Evolutionary conservation across 2,329 filamentous ascomycete species (phyloP), one percentile per base, ranked within the genome.

Genomic region (Polychaeton citri): DNA sequence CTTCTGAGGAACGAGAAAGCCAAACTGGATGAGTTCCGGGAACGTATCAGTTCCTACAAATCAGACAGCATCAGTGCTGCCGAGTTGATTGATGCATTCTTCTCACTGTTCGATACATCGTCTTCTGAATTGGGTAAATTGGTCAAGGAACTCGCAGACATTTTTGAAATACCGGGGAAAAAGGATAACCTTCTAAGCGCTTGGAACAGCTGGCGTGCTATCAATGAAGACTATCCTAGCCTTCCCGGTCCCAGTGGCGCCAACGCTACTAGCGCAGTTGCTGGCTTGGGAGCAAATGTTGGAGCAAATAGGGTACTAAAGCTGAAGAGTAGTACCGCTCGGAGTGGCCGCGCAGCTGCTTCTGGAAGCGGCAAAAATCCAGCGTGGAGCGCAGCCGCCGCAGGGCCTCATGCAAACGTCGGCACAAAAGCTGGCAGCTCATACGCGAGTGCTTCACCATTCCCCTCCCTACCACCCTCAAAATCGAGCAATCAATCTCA

Each of bases 151-250:
- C 72, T 95, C 3, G 82, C 88, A 4, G 88, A 96, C 35, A 75
- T 98, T 8, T 96, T 90, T 49, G 88, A 98, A 48, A 80, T 92
- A 47, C 71, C 79, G 34, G 55, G 59, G 13, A 94, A 93, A 54
- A 76, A 76, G 1, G 77, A 80, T 35, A 69, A 66, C 1, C 64
- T 98, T 3, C 72, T 86, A 18, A 80, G 80, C 49, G 84, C 87
- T 1, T 95, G 88, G 86, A 84, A 85, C 48, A 83, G 94, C 59
- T 95, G 88, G 84, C 83, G 84, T 32, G 86, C 86, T 24, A 90
- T 93, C 61, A 92, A 93, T 46, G 87, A 95, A 59, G 87, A 95
- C 55, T 96, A 95, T 48, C 88, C 88, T 0, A 84, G 82, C 2
- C 66, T 96, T 1, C 87, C 88, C 1, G 80, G 81, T 0, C 71